These are phyloP conservation scores for Kregervanrija delftensis DNA, from an alignment of 805 yeast genomes.

Conservation along the genomic window DNA sequence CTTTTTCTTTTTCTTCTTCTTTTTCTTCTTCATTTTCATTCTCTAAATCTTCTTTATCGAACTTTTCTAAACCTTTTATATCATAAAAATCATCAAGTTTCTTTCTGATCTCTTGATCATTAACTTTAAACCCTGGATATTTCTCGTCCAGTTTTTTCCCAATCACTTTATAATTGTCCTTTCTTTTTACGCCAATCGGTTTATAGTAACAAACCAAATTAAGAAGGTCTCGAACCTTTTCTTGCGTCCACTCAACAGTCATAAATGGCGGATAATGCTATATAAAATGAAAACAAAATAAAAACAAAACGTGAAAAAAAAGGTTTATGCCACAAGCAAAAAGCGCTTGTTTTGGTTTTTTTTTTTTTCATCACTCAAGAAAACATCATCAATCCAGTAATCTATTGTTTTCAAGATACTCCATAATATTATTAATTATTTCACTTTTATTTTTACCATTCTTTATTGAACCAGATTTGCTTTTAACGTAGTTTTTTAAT, in stretches of 20 bases:
- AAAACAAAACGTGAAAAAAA: not conserved
- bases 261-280: not conserved
- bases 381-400: too few species aligned
- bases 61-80: conserved; percentile 18
- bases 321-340: not conserved
- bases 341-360: too few species aligned
- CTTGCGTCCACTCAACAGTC: conserved; percentile 18
- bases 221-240: conserved; percentile 18
- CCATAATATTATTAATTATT: conserved; percentile 34
- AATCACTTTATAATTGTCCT: conserved; percentile 11
- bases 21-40: not conserved
- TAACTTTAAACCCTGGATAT: conserved; percentile 12
- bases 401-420: conserved; percentile 10
- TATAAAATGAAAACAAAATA: not conserved
- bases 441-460: conserved; percentile 35
- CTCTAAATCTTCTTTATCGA: conserved; percentile 14
- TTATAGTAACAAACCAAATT: conserved; percentile 22
- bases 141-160: conserved; percentile 14
- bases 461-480: conserved; percentile 29
- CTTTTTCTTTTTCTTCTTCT: not conserved
- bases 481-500: conserved; percentile 32
- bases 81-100: conserved; percentile 22
- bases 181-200: conserved; percentile 21
- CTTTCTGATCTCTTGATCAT: conserved; percentile 10
- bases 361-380: too few species aligned